A percentile compares a stretch with the other conserved stretches of the same genome.
Evolutionary conservation across 306 rosid species (phyloP).

Genomic region (Abrus pulchellus): DNA sequence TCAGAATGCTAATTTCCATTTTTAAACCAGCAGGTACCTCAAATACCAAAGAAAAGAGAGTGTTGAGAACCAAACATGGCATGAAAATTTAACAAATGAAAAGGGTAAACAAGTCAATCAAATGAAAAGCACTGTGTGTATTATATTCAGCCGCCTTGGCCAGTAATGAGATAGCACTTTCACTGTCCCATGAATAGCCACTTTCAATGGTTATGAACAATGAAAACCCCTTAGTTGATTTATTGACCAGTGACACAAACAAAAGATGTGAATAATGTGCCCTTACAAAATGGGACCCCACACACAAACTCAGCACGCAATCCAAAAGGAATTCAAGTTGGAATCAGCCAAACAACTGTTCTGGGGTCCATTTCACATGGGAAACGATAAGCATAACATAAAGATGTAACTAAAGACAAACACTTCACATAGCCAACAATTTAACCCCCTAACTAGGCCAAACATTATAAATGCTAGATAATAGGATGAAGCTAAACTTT

Average conservation of each 20-base stretch:
- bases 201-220: slow-evolving; percentile 32
- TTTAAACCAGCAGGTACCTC: not conserved
- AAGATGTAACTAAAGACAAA: slow-evolving; percentile 30
- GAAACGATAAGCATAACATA: slow-evolving; percentile 39
- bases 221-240: not conserved
- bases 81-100: not conserved
- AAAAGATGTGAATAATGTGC: slow-evolving; percentile 15
- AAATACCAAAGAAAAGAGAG: not conserved
- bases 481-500: no score
- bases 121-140: not conserved
- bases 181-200: slow-evolving; percentile 41
- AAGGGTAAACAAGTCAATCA: not conserved
- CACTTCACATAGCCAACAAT: slow-evolving; percentile 11
- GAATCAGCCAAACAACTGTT: slow-evolving; percentile 45
- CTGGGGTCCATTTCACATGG: slow-evolving; percentile 53
- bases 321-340: slow-evolving; percentile 44
- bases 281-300: slow-evolving; percentile 40
- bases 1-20: not conserved
- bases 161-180: slow-evolving; percentile 2
- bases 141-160: slow-evolving; percentile 35
- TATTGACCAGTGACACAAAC: slow-evolving; percentile 30
- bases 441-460: no score
- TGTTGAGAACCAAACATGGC: not conserved
- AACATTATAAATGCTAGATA: no score
- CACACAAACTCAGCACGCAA: slow-evolving; percentile 46